Evolutionary conservation across 768 basidiomycete species (phyloP).

Genomic region (Chiua virens): DNA sequence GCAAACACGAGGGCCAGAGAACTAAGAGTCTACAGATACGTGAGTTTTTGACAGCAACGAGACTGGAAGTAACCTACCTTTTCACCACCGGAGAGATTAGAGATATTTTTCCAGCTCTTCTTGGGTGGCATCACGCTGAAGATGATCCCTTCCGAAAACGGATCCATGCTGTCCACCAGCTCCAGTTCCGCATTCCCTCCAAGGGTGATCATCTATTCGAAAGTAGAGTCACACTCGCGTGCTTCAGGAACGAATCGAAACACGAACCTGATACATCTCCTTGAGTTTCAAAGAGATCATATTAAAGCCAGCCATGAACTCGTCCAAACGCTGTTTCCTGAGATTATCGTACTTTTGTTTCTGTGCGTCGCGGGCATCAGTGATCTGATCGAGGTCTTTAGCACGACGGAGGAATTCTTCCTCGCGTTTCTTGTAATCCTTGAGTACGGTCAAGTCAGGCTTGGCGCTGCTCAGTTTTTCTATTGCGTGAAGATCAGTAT

Average conservation of each 20-base stretch:
- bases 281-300: slow-evolving; percentile 93
- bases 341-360: slow-evolving; percentile 85
- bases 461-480: slow-evolving; percentile 83
- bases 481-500: slow-evolving; percentile 61
- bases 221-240: too few species aligned
- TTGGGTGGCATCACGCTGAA: slow-evolving; percentile 99
- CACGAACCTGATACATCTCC: slow-evolving; percentile 96
- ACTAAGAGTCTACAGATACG: slow-evolving; percentile 68
- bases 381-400: slow-evolving; percentile 81
- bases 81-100: slow-evolving; percentile 96
- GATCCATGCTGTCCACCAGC: slow-evolving; percentile 96
- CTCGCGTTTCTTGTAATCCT: slow-evolving; percentile 89
- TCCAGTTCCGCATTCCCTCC: slow-evolving; percentile 98
- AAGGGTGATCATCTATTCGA: slow-evolving; percentile 89
- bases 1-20: slow-evolving; percentile 97
- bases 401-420: slow-evolving; percentile 89
- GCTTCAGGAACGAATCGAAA: background rate
- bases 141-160: slow-evolving; percentile 97
- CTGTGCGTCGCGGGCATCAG: slow-evolving; percentile 70
- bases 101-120: slow-evolving; percentile 99
- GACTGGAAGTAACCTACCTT: slow-evolving; percentile 56
- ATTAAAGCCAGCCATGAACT: slow-evolving; percentile 96
- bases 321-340: slow-evolving; percentile 84
- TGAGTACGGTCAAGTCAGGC: slow-evolving; percentile 83
- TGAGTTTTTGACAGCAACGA: background rate